Evolutionary conservation across 2,329 filamentous ascomycete species (phyloP).

Genomic region (Apiospora marii): DNA sequence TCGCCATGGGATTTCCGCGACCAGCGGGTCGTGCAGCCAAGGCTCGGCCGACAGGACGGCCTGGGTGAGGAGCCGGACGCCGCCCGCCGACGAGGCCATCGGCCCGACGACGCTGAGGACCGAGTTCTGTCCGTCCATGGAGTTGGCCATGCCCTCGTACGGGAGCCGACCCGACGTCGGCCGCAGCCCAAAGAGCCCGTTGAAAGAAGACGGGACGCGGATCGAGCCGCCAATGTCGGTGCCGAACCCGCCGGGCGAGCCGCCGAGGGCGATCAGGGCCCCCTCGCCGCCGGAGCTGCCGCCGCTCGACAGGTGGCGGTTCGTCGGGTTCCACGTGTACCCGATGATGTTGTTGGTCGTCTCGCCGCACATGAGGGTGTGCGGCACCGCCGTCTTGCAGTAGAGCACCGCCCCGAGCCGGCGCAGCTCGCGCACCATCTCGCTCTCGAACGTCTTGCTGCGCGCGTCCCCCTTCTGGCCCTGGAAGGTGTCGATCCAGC

Average conservation of each 20-base stretch:
- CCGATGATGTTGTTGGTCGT: constrained; percentile 49
- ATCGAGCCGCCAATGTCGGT: constrained; percentile 47
- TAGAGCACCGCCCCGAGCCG: constrained; percentile 30
- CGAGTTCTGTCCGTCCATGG: constrained; percentile 45
- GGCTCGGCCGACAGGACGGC: constrained; percentile 43
- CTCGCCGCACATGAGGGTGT: constrained; percentile 32
- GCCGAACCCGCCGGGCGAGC: constrained; percentile 44
- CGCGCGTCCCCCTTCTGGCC: constrained; percentile 22
- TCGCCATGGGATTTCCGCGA: constrained; percentile 47
- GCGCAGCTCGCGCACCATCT: constrained; percentile 27
- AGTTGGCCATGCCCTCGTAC: constrained; percentile 43
- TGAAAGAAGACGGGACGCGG: constrained; percentile 43
- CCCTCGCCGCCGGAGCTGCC: constrained; percentile 55
- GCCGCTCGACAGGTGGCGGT: constrained; percentile 48
- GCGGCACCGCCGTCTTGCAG: constrained; percentile 41
- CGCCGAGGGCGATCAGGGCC: constrained; percentile 44
- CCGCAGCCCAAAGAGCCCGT: constrained; percentile 41
- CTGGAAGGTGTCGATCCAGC: constrained; percentile 29
- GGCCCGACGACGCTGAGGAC: constrained; percentile 45
- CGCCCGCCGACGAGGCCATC: constrained; percentile 39
- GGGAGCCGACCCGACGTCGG: constrained; percentile 42
- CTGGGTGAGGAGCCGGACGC: constrained; percentile 35
- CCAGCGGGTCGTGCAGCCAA: constrained; percentile 47
- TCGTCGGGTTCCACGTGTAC: constrained; percentile 48
- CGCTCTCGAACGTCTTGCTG: constrained; percentile 20